Evolutionary conservation across 192 early-diverging fungal genomes (phyloP).

Genomic region (Podochytrium sp.): DNA sequence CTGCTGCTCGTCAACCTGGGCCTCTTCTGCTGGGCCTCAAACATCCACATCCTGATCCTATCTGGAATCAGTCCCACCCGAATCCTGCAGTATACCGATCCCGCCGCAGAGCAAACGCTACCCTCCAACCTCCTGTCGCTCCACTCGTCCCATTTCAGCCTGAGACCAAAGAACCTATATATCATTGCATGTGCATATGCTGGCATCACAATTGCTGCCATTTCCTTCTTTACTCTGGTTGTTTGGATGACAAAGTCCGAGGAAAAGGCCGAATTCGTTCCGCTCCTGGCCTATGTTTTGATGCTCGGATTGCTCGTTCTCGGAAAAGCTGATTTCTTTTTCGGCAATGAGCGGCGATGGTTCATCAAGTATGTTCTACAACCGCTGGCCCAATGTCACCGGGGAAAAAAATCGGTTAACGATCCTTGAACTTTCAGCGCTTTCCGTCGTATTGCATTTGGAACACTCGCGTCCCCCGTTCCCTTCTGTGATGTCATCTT

Average conservation of each 20-base stretch:
- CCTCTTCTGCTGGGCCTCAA: conserved; percentile 54
- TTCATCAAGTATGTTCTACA: conserved; percentile 37
- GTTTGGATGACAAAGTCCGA: conserved; percentile 29
- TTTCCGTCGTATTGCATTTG: conserved; percentile 41
- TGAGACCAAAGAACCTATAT: conserved; percentile 34
- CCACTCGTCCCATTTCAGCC: neutral
- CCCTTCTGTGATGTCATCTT: conserved; percentile 79
- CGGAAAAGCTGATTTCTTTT: conserved; percentile 23
- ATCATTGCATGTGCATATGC: conserved; percentile 36
- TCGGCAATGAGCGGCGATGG: conserved; percentile 38
- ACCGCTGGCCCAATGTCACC: no score
- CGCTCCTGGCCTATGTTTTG: conserved; percentile 39
- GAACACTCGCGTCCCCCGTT: conserved; percentile 38
- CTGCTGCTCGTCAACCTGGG: conserved; percentile 49
- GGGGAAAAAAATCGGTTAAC: no score
- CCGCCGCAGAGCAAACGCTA: neutral
- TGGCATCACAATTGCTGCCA: conserved; percentile 22
- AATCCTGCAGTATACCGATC: conserved; percentile 28
- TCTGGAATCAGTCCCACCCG: conserved; percentile 39
- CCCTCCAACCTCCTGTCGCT: neutral
- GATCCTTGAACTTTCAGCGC: no score
- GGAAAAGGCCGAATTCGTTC: conserved; percentile 43
- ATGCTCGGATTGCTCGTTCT: conserved; percentile 28
- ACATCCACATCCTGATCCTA: conserved; percentile 45
- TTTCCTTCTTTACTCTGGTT: conserved; percentile 31